These are phyloP conservation scores for Eucalyptus cloeziana DNA, from an alignment of 345 rosid genomes.

Conservation along the genomic window DNA sequence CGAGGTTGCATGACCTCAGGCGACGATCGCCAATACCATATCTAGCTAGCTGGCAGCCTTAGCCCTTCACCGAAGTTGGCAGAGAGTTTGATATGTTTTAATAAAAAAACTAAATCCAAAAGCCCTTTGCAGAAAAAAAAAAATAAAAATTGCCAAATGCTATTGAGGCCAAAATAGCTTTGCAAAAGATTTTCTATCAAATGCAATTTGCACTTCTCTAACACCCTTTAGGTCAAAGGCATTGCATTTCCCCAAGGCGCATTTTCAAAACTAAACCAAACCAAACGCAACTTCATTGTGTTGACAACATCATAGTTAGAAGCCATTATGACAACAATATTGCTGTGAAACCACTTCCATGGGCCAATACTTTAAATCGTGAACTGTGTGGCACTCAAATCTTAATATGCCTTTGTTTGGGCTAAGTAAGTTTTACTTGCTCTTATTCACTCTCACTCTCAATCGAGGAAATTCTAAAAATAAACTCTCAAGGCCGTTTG, in stretches of 20 bases:
- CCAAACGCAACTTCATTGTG: background rate
- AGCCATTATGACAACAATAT: background rate
- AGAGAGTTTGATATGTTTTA: too few relatives aligned
- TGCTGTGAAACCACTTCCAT: background rate
- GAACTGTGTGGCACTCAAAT: background rate
- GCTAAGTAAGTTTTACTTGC: background rate
- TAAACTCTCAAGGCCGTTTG: background rate
- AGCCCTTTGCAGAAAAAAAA: too few relatives aligned
- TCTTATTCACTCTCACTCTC: background rate
- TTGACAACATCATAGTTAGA: background rate
- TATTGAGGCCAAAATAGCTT: too few relatives aligned
- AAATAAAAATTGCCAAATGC: too few relatives aligned
- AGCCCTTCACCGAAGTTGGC: accelerated
- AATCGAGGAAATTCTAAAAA: background rate
- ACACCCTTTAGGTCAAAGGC: too few relatives aligned
- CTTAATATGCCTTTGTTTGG: background rate
- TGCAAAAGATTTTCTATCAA: too few relatives aligned
- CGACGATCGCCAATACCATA: accelerated
- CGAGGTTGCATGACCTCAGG: accelerated
- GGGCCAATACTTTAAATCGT: background rate
- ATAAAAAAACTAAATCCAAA: too few relatives aligned
- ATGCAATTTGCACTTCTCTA: too few relatives aligned
- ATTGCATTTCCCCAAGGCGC: too few relatives aligned
- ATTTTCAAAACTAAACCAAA: accelerated
- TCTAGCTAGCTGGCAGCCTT: accelerated